Evolutionary conservation across 371 early-diverging fungal species (phyloP).

Genomic region (Mucor saturninus): DNA sequence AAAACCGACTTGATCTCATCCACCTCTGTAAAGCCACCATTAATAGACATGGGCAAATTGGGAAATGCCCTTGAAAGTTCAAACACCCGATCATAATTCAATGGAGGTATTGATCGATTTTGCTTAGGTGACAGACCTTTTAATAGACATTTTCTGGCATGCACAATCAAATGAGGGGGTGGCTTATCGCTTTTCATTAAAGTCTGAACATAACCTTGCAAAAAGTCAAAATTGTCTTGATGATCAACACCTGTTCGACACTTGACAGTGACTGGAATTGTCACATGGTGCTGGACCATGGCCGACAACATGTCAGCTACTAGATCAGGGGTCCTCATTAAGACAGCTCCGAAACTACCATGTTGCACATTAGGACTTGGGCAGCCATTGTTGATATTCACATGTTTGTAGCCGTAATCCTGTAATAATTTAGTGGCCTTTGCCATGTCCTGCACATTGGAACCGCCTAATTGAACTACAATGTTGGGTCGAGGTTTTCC

Average conservation of each 20-base stretch:
- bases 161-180: slow-evolving; percentile 72
- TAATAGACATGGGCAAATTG: slow-evolving; percentile 69
- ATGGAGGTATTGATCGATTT: slow-evolving; percentile 81
- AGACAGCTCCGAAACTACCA: slow-evolving; percentile 74
- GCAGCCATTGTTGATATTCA: slow-evolving; percentile 82
- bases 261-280: slow-evolving; percentile 72
- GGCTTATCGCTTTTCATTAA: slow-evolving; percentile 41
- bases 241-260: slow-evolving; percentile 80
- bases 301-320: slow-evolving; percentile 65
- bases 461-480: slow-evolving; percentile 70
- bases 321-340: slow-evolving; percentile 72
- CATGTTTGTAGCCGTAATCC: slow-evolving; percentile 56
- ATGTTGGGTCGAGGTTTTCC: slow-evolving; percentile 57
- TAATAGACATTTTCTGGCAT: slow-evolving; percentile 88
- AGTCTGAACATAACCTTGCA: slow-evolving; percentile 62
- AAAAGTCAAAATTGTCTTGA: slow-evolving; percentile 66
- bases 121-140: slow-evolving; percentile 84
- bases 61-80: slow-evolving; percentile 69
- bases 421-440: slow-evolving; percentile 55
- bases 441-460: slow-evolving; percentile 58
- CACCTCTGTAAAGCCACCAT: slow-evolving; percentile 78
- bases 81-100: slow-evolving; percentile 80
- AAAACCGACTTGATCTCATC: slow-evolving; percentile 54
- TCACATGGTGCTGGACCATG: slow-evolving; percentile 54
- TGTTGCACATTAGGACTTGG: slow-evolving; percentile 74